Percentiles rank a stretch among this genome's conserved stretches.
Conservation (phyloP, 1,139 yeast genomes). For the Pichia terricola region DNA sequence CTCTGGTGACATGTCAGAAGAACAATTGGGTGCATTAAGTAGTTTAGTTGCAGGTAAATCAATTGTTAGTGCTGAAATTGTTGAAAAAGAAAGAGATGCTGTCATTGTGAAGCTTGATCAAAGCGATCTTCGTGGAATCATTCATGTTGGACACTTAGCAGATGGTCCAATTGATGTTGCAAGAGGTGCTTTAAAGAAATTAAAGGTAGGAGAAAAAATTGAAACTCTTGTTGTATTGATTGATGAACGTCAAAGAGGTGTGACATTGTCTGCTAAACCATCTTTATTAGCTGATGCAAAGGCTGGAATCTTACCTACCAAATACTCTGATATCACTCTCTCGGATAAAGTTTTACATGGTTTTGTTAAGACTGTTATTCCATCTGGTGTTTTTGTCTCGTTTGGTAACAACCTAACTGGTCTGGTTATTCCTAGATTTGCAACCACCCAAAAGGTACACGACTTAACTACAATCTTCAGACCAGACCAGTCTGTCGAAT, state of each 20-base stretch:
- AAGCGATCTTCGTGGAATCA: slow-evolving; percentile 56
- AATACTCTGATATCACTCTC: slow-evolving; percentile 47
- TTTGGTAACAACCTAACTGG: slow-evolving; percentile 81
- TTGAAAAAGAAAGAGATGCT: slow-evolving; percentile 69
- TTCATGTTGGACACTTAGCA: slow-evolving; percentile 65
- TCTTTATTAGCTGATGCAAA: slow-evolving; percentile 61
- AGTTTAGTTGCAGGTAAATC: slow-evolving; percentile 53
- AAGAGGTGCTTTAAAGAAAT: slow-evolving; percentile 49
- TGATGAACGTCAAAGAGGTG: slow-evolving; percentile 49
- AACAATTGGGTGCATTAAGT: slow-evolving; percentile 41
- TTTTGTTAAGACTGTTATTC: slow-evolving; percentile 67
- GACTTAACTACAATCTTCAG: slow-evolving; percentile 50
- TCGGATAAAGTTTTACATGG: slow-evolving; percentile 53
- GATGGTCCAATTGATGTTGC: slow-evolving; percentile 70
- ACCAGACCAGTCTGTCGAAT: slow-evolving; percentile 54
- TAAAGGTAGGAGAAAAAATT: slow-evolving; percentile 50
- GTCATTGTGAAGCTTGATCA: slow-evolving; percentile 56
- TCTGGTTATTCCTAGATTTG: slow-evolving; percentile 68
- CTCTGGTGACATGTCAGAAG: slow-evolving; percentile 41
- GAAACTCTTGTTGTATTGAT: slow-evolving; percentile 61
- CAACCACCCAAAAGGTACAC: slow-evolving; percentile 45
- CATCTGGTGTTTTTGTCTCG: slow-evolving; percentile 71
- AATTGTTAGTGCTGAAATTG: slow-evolving; percentile 50
- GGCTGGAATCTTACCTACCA: slow-evolving; percentile 43
- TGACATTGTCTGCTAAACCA: slow-evolving; percentile 55